phyloP scores from a whole-genome alignment of 1,139 yeast genomes.

The Kurtzmaniella natalensis region DNA sequence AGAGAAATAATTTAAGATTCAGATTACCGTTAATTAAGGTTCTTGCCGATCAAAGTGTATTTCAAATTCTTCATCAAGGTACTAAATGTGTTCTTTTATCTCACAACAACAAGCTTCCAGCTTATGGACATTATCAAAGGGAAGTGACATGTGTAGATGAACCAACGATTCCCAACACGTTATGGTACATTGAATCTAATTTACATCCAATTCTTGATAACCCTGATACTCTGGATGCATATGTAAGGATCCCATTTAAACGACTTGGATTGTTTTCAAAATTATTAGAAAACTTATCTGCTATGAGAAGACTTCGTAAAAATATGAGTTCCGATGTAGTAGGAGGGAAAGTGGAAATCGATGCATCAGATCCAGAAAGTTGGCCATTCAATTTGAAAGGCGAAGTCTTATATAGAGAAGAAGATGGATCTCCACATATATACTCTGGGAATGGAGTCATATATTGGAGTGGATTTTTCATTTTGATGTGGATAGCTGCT shows the following conservation, averaged over 20 bases:
- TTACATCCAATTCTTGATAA: slow-evolving; percentile 45
- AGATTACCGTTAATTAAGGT: slow-evolving; percentile 37
- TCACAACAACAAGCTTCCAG: slow-evolving; percentile 59
- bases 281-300: slow-evolving; percentile 30
- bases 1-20: slow-evolving; percentile 22
- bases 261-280: slow-evolving; percentile 23
- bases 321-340: slow-evolving; percentile 7
- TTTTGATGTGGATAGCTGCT: slow-evolving; percentile 16
- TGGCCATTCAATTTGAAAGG: slow-evolving; percentile 41
- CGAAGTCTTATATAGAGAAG: slow-evolving; percentile 25
- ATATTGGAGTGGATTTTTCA: slow-evolving; percentile 24
- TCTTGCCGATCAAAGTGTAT: slow-evolving; percentile 50
- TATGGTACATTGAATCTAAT: slow-evolving; percentile 64
- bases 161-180: slow-evolving; percentile 54
- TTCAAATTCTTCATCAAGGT: slow-evolving; percentile 58
- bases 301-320: slow-evolving; percentile 28
- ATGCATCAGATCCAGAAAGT: slow-evolving; percentile 27
- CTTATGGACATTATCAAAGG: slow-evolving; percentile 66
- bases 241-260: slow-evolving; percentile 25
- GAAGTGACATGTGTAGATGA: slow-evolving; percentile 72
- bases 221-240: slow-evolving; percentile 13
- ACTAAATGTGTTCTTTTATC: slow-evolving; percentile 58
- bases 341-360: neutral
- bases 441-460: slow-evolving; percentile 34
- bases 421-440: slow-evolving; percentile 21